Percentiles rank a stretch among this genome's conserved stretches.
Conservation (phyloP, 305 asterid genomes). For the Withania somnifera region DNA sequence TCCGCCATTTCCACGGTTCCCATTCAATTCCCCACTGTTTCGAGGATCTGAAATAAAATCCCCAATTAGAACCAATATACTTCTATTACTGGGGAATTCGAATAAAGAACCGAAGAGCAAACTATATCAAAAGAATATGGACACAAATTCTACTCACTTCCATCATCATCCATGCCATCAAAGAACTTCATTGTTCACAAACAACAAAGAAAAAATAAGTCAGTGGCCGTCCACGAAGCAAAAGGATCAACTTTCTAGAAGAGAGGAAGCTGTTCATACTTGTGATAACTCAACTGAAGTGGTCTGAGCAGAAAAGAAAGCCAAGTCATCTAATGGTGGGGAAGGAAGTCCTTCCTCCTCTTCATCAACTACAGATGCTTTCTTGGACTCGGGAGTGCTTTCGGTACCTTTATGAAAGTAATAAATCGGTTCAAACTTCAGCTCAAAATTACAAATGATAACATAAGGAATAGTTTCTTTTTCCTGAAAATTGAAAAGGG, state of each 20-base stretch:
- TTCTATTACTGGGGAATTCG: conserved; percentile 38
- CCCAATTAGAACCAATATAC: conserved; percentile 29
- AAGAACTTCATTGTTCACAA: conserved; percentile 51
- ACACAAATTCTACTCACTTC: conserved; percentile 69
- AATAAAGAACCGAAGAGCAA: conserved; percentile 41
- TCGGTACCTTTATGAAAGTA: conserved; percentile 23
- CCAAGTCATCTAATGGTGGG: conserved; percentile 89
- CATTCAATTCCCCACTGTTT: conserved; percentile 61
- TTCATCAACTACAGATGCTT: conserved; percentile 50
- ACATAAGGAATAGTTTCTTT: neutral
- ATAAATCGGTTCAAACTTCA: neutral
- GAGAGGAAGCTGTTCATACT: conserved; percentile 28
- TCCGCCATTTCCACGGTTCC: conserved; percentile 57
- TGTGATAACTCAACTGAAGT: conserved; percentile 64
- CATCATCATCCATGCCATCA: conserved; percentile 94
- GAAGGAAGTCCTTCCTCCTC: conserved; percentile 88
- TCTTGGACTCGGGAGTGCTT: conserved; percentile 59
- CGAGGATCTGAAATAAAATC: conserved; percentile 63
- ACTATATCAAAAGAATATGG: conserved; percentile 17
- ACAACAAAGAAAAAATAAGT: conserved; percentile 17
- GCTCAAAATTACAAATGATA: neutral
- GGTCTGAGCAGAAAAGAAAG: conserved; percentile 49
- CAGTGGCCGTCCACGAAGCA: conserved; percentile 6
- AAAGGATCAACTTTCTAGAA: neutral
- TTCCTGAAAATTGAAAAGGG: neutral